These are phyloP conservation scores for Colletotrichum phormii DNA, from an alignment of 2,329 filamentous ascomycete species.

Conservation along the genomic window DNA sequence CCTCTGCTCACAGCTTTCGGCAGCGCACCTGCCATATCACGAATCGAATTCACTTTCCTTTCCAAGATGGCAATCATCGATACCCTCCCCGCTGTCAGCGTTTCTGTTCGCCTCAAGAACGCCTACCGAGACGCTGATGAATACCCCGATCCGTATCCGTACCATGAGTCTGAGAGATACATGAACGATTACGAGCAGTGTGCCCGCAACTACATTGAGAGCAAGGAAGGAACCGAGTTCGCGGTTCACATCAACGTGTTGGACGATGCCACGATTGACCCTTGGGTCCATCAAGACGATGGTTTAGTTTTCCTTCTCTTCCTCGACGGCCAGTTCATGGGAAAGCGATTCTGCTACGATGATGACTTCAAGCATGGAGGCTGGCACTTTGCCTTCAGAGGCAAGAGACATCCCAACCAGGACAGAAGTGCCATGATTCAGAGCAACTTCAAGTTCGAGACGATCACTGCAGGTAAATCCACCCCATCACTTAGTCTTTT, in stretches of 20 bases:
- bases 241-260: slow-evolving; percentile 36
- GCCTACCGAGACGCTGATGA: slow-evolving; percentile 11
- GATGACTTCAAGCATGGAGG: slow-evolving; percentile 2
- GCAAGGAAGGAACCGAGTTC: slow-evolving; percentile 43
- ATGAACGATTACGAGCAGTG: slow-evolving; percentile 16
- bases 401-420: slow-evolving; percentile 17
- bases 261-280: slow-evolving; percentile 35
- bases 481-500: background rate
- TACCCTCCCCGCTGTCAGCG: slow-evolving; percentile 13
- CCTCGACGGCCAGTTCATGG: slow-evolving; percentile 42
- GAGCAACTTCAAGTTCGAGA: slow-evolving; percentile 42
- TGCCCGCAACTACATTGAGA: slow-evolving; percentile 45
- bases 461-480: slow-evolving; percentile 42
- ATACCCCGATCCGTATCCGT: slow-evolving; percentile 12
- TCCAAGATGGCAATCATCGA: slow-evolving; percentile 23
- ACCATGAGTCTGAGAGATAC: background rate
- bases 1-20: background rate
- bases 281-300: slow-evolving; percentile 42
- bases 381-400: slow-evolving; percentile 18
- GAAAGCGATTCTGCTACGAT: slow-evolving; percentile 18
- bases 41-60: background rate
- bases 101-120: slow-evolving; percentile 11
- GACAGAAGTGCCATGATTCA: slow-evolving; percentile 26
- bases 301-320: slow-evolving; percentile 31
- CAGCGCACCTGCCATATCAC: background rate